Percentiles rank a stretch among this genome's conserved stretches.
phyloP scores from a whole-genome alignment of 139 green algal species.

The Chlamydomonas asymmetrica region DNA sequence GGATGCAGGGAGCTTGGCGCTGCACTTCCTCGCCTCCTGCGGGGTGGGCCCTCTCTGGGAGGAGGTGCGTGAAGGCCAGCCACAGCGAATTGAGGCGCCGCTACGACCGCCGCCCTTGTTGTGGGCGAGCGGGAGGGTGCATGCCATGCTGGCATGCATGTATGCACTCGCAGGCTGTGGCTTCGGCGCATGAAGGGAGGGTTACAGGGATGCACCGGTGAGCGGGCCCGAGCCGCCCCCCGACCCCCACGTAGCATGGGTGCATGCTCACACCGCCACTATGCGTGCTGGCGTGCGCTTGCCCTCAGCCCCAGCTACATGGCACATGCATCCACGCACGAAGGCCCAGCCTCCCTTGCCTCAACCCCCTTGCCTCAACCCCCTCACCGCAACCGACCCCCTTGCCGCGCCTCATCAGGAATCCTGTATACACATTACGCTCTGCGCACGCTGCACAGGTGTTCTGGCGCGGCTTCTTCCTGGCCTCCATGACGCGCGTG shows the following conservation, averaged over 20 bases:
- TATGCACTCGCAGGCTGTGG: no score
- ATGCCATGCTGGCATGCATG: no score
- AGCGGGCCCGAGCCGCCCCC: no score
- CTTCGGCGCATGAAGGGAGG: no score
- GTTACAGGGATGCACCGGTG: no score
- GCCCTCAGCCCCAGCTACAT: no score
- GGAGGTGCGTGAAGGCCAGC: slow-evolving; percentile 25
- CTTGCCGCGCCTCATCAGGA: not conserved
- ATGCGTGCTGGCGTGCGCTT: no score
- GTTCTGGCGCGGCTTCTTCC: slow-evolving; percentile 62
- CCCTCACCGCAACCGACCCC: not conserved
- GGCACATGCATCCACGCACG: no score
- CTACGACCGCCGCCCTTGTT: not conserved
- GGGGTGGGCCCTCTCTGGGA: slow-evolving; percentile 46
- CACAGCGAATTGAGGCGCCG: not conserved
- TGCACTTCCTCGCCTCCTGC: slow-evolving; percentile 22
- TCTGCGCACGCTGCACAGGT: slow-evolving; percentile 17
- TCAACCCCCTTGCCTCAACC: no score
- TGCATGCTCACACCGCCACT: no score
- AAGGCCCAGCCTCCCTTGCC: not conserved
- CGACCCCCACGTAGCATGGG: no score
- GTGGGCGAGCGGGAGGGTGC: no score
- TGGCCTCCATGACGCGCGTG: slow-evolving; percentile 48
- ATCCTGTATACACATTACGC: not conserved
- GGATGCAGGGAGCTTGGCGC: slow-evolving; percentile 3